Conservation (phyloP, 176 grass and related monocot species). For the Triticum monococcum region DNA sequence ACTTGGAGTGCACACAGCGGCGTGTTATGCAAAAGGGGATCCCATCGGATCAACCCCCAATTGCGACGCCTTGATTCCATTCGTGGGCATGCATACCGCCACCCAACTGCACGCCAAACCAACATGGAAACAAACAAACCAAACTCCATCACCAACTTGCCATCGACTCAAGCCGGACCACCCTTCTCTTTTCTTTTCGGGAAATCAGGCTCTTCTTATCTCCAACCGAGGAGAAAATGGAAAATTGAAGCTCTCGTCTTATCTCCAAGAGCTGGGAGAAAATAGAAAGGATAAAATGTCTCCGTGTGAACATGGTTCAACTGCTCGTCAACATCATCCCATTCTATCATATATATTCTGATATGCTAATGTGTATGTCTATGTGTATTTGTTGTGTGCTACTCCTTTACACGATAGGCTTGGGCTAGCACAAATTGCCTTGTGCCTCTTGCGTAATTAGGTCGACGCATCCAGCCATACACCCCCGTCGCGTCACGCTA, state of each 20-base stretch:
- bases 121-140: not conserved
- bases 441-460: not conserved
- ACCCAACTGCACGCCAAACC: not conserved
- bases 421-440: not conserved
- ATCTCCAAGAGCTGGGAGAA: not conserved
- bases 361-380: not conserved
- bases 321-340: not conserved
- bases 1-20: not conserved
- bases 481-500: not conserved
- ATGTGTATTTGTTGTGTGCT: not conserved
- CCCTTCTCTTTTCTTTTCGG: not conserved
- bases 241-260: not conserved
- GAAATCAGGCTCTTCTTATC: not conserved
- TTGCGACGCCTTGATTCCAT: conserved; percentile 2
- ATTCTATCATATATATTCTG: not conserved
- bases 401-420: not conserved
- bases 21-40: not conserved
- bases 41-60: not conserved
- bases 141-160: not conserved
- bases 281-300: not conserved
- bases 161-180: not conserved
- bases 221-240: not conserved
- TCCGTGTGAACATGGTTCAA: not conserved
- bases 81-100: not conserved
- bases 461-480: not conserved